Base-by-base conservation (phyloP, 1,284 basidiomycete species). In the Trametes sp. region DNA sequence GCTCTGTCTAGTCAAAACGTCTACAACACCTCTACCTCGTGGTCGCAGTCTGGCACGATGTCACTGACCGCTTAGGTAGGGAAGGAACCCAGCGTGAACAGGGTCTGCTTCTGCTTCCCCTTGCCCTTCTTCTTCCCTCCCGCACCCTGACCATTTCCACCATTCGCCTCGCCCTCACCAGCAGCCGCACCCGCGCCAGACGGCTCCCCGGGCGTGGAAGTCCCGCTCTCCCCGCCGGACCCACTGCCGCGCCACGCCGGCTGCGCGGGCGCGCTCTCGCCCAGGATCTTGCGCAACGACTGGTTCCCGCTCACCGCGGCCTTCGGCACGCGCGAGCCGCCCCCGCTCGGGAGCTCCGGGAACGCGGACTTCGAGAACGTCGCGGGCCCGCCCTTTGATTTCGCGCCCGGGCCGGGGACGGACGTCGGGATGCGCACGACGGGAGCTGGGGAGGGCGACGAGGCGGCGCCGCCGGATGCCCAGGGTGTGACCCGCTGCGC, bases 71-170 rank as follows among this genome's bases (percentile, higher is more conserved):
- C n/a, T 65, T 54, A 86, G 14, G 84, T 76, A 31, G 87, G 86
- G 76, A 89, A 88, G 13, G 87, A 80, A 9, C 89, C 88, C 11
- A 82, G 57, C 19, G 80, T 92, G 71, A 95, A 95, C 69, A 96
- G 75, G 23, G 88, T 90, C 80, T 95, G 92, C 77, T 95, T 95
- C 74, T 88, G 84, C 74, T 94, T 95, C 2, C 88, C 89, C 75
- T 92, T 93, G 0, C 87, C 87, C 74, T 93, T 94, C 82, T 89
- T 93, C 68, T 87, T 87, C 66, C 83, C 88, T 0, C 72, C 76
- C 28, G 66, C 63, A 3, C 52, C 59, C 11, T 55, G 41, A 24
- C 61, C 65, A 16, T 52, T 21, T 8, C 56, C 28, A 50, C 38
- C 59, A 24, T 60, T 48, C 9, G 28, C 41, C 57, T 66, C 36